These are phyloP conservation scores for Begonia fuchsioides DNA, from an alignment of 306 rosid species.

Conservation along the genomic window DNA sequence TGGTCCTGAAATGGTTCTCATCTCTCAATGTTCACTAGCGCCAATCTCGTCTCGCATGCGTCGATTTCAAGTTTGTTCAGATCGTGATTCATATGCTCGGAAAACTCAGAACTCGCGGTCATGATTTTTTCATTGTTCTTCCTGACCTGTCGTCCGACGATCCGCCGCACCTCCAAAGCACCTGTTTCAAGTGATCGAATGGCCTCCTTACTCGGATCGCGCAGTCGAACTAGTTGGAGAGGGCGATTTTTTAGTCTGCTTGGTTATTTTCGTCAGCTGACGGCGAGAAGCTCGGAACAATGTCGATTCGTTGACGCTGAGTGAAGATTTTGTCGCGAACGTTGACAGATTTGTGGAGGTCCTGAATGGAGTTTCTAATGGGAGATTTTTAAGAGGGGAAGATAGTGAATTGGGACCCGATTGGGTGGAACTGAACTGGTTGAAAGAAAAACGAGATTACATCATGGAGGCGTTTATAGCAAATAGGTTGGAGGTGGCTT, in stretches of 20 bases:
- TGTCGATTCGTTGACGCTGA: constrained; percentile 34
- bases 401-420: constrained; percentile 46
- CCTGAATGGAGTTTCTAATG: constrained; percentile 51
- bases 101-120: constrained; percentile 30
- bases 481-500: constrained; percentile 58
- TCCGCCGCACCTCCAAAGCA: constrained; percentile 37
- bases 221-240: constrained; percentile 19
- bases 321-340: constrained; percentile 34
- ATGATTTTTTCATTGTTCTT: constrained; percentile 64
- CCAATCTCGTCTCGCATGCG: constrained; percentile 47
- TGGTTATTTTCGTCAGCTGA: constrained; percentile 45
- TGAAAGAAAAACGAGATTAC: constrained; percentile 69
- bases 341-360: constrained; percentile 38
- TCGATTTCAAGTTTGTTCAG: constrained; percentile 47
- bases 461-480: constrained; percentile 59
- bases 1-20: constrained; percentile 68
- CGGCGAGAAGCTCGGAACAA: constrained; percentile 30
- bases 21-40: constrained; percentile 65
- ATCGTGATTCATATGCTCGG: constrained; percentile 50
- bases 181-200: constrained; percentile 57
- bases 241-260: constrained; percentile 22
- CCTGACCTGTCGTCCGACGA: constrained; percentile 49
- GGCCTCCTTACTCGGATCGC: constrained; percentile 57
- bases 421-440: constrained; percentile 77
- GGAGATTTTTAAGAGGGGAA: constrained; percentile 62